Base-by-base conservation (phyloP, 2,329 filamentous ascomycete genomes). In the Epichloe amarillans region DNA sequence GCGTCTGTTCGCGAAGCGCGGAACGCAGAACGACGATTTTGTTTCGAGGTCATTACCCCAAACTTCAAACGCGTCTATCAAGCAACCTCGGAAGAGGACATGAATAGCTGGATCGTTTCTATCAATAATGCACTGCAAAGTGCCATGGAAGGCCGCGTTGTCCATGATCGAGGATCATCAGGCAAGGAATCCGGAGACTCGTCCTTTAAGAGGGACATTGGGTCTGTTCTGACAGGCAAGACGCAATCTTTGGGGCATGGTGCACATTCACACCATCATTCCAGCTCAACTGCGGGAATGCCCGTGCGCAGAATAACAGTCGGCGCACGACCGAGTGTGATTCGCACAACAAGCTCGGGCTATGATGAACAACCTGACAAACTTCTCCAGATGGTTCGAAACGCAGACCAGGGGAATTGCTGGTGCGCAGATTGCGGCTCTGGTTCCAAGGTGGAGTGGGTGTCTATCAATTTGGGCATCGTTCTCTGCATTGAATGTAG, bases 101-200 rank as follows among this genome's bases (percentile, higher is more conserved):
- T 98, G 88, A 89, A 84, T 63, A 91, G 82, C 58, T 98, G 93
- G 93, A 98, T 98, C 59, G 76, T 80, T 21, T 85, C 93, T 19
- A 94, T 98, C 70, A 98, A 98, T 67, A 98, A 97, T 62, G 94
- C 93, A 10, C 72, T 97, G 39, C 93, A 98, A 64, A 95, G 88
- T 63, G 94, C 93, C 15, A 88, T 98, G 47, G 94, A 98, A 68
- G 84, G 87, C 42, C 82, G 83, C 55, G 79, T 80, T 33, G 76
- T 73, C 56, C 77, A 69, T 56, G 78, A 77, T 49, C 74, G 73
- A 56, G 73, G 72, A n/a, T 61, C 67, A 2, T 60, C 62, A 12
- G 66, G 69, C 17, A 62, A 60, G 41, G 50, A 51, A 10, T 59
- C 67, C 2, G 67, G 67, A 42, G 77, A 80, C 40, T 68, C 77